A percentile compares a stretch with the other conserved stretches of the same genome.
These are phyloP conservation scores for Chamaecyparis obtusa DNA, from an alignment of 75 land plant species.

Conservation along the genomic window DNA sequence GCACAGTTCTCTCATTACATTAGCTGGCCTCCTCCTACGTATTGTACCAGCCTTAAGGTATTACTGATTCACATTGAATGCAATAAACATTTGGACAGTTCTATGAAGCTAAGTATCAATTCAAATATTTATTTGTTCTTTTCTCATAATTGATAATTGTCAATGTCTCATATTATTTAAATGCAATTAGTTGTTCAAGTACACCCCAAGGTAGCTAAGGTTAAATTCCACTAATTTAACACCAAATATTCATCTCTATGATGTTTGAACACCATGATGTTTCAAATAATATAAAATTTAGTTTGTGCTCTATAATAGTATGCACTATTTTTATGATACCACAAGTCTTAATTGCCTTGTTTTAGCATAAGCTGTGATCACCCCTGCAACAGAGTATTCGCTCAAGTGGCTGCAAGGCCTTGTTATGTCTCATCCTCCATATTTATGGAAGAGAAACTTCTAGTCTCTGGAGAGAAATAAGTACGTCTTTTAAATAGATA, in stretches of 20 bases:
- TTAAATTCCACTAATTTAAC: no score
- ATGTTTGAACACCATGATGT: background rate
- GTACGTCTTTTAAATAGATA: no score
- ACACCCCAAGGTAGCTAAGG: background rate
- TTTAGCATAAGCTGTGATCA: background rate
- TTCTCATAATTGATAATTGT: background rate
- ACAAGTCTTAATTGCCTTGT: background rate
- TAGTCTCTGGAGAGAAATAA: no score
- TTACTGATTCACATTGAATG: background rate
- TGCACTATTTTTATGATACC: background rate
- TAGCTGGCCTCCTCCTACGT: background rate
- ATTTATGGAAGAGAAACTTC: no score
- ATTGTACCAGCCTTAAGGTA: background rate
- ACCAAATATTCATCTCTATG: background rate
- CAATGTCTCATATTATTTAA: background rate
- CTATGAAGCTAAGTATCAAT: background rate
- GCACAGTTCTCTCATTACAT: background rate
- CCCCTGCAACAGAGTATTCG: background rate
- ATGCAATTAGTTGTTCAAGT: background rate
- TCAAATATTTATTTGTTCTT: background rate
- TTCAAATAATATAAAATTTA: background rate
- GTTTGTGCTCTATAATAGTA: background rate
- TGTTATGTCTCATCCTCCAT: no score
- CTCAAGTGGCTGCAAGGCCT: background rate
- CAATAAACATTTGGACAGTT: background rate